Conservation (phyloP, 2,329 filamentous ascomycete species). For the Ophiostoma sp. region DNA sequence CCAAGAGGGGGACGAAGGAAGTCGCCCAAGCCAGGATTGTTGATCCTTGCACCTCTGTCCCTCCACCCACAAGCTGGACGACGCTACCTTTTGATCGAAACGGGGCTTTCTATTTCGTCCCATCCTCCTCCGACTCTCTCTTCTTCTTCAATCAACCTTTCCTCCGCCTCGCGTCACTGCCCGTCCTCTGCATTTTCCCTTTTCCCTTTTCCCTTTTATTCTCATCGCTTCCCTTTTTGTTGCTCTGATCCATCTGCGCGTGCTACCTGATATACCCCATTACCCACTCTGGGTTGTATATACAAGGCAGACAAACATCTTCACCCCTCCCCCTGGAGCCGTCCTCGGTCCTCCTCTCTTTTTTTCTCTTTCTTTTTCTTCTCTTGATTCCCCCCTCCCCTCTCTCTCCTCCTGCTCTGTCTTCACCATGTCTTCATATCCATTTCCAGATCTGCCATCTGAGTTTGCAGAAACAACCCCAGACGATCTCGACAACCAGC, state of each 20-base stretch:
- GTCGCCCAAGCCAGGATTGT: constrained; percentile 10
- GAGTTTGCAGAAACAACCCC: constrained; percentile 31
- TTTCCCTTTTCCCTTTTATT: background rate
- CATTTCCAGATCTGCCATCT: constrained; percentile 34
- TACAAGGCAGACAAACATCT: constrained; percentile 20
- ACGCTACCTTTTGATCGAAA: constrained; percentile 22
- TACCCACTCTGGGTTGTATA: constrained; percentile 21
- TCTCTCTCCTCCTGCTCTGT: constrained; percentile 11
- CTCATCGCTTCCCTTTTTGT: background rate
- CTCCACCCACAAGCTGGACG: constrained; percentile 15
- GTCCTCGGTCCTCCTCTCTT: background rate
- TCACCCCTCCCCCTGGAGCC: constrained; percentile 9
- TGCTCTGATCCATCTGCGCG: background rate
- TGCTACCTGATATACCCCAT: constrained; percentile 11
- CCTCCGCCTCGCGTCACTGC: background rate
- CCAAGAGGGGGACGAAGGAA: constrained; percentile 11
- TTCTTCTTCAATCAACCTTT: background rate
- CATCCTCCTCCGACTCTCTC: constrained; percentile 11
- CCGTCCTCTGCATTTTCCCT: background rate
- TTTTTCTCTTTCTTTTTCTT: constrained; percentile 13
- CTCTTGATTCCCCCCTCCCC: constrained; percentile 15
- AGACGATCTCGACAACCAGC: constrained; percentile 15
- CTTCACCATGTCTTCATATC: constrained; percentile 37
- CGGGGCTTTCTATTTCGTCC: constrained; percentile 25
- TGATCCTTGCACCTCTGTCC: constrained; percentile 21